Evolutionary conservation across 129 eudicot genomes (phyloP).

Genomic region (Flaveria brownii): DNA sequence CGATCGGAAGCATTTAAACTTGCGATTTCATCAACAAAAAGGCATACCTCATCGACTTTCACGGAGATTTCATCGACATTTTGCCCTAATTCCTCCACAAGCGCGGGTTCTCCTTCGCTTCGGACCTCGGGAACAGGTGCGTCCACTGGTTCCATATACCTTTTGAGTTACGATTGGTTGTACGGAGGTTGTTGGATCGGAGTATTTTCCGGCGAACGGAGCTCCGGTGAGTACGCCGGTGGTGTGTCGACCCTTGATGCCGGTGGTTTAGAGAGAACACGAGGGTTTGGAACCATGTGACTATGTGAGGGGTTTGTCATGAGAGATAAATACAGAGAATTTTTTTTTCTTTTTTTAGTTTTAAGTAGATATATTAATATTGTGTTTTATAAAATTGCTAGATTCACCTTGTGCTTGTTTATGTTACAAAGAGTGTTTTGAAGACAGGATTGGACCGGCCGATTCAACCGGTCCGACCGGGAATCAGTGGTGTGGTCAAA

Average conservation of each 20-base stretch:
- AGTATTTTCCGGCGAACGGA: constrained; percentile 11
- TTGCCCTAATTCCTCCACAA: constrained; percentile 49
- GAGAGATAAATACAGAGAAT: constrained; percentile 4
- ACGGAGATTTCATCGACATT: constrained; percentile 46
- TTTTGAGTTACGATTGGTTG: background rate
- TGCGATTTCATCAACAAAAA: background rate
- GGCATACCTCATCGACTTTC: constrained; percentile 57
- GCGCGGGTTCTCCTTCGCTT: constrained; percentile 35
- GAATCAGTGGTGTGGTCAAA: no score
- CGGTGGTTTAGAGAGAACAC: constrained; percentile 30
- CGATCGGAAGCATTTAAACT: constrained; percentile 10
- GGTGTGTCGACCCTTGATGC: constrained; percentile 25
- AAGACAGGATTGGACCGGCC: no score
- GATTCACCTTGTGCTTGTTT: background rate
- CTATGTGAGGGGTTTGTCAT: constrained; percentile 20
- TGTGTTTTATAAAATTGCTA: constrained; percentile 17
- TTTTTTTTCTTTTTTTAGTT: constrained; percentile 1
- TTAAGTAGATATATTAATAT: background rate
- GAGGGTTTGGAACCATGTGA: constrained; percentile 23
- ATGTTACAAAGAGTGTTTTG: background rate
- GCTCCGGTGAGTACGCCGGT: constrained; percentile 29
- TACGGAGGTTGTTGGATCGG: background rate
- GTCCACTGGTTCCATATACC: constrained; percentile 29
- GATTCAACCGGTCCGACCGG: no score
- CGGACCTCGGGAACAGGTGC: constrained; percentile 32